phyloP scores from a whole-genome alignment of 768 basidiomycete genomes.

The Mycena vitilis region DNA sequence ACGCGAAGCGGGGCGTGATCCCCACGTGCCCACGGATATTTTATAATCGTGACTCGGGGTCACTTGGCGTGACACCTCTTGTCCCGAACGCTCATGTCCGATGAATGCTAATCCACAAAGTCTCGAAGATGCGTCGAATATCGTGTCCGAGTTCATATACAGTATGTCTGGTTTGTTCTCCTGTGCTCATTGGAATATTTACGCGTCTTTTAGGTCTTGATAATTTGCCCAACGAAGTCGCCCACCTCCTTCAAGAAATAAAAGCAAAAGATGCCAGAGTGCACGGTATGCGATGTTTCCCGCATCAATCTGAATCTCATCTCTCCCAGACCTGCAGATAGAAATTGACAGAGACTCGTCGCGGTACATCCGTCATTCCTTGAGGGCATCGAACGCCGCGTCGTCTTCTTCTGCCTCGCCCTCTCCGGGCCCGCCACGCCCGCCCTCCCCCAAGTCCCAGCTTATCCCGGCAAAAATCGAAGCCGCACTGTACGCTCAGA shows the following conservation, averaged over 20 bases:
- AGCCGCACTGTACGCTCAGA: conserved; percentile 57
- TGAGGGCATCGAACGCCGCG: conserved; percentile 44
- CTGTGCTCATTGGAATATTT: not conserved
- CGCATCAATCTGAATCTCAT: not conserved
- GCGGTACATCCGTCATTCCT: conserved; percentile 61
- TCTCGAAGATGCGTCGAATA: conserved; percentile 64
- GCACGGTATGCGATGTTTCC: conserved; percentile 46
- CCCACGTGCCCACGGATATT: too few relatives aligned
- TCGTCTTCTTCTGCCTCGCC: conserved; percentile 35
- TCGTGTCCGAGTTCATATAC: conserved; percentile 68
- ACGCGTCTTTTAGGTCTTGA: conserved; percentile 55
- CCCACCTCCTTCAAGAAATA: conserved; percentile 65
- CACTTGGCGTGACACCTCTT: too few relatives aligned
- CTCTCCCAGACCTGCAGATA: conserved; percentile 55
- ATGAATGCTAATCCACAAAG: conserved; percentile 52
- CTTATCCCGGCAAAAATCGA: conserved; percentile 56
- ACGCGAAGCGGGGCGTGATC: too few relatives aligned
- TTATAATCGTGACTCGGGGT: too few relatives aligned
- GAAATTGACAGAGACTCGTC: conserved; percentile 63
- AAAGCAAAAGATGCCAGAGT: conserved; percentile 56
- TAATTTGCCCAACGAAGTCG: conserved; percentile 65
- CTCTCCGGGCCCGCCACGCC: conserved; percentile 45
- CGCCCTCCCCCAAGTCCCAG: conserved; percentile 53
- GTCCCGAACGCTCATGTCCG: too few relatives aligned
- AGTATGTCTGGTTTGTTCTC: conserved; percentile 44